Base-by-base conservation (phyloP, 1,284 basidiomycete genomes). In the Leccinum colubrinum region DNA sequence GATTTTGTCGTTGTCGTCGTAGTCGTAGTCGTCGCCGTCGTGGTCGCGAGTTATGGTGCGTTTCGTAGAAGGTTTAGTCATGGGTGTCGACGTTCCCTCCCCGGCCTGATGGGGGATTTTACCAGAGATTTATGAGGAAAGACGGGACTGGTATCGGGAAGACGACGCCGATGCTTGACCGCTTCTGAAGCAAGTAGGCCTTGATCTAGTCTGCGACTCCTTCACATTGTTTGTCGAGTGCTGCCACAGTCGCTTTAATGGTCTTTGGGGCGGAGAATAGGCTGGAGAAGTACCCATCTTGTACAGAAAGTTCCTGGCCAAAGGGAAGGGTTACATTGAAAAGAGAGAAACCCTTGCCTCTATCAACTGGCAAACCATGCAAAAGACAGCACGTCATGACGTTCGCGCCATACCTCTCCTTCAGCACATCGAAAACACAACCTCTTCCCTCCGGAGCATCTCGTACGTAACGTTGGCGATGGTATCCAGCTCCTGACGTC, bases 331-430 rank as follows among this genome's bases (percentile, higher is more conserved):
- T 54, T 2, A 9, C n/a, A 43, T 39, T 39, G 37, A 15, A 39
- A 7, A 17, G 41, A 17, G n/a, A 43, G 9, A 1, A 57, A 30
- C 0, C 2, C 61, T 41, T 11, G 70, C 73, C 68, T 76, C 71
- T 35, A 74, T 66, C 39, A 76, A 37, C 15, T 74, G 70, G 20
- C 65, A 75, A 3, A 74, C 68, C 74, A 71, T 76, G 52, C 62
- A 66, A 63, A 76, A 76, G 6, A 76, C 6, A 15, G 70, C 41
- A 43, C n/a, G 41, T 17, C 41, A 76, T 56, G 22, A 43, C 41
- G 41, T 60, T 59, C 0, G 48, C 35, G n/a, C 72, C 65, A 15
- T 74, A 60, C 22, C 55, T 61, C n/a, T 67, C 59, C 56, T 51
- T 68, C 4, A 76, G 39, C 17, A 71, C 17, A 3, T 64, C 46